These are phyloP conservation scores for Sugiyamaella pinicola DNA, from an alignment of 1,139 yeast species.

Conservation along the genomic window DNA sequence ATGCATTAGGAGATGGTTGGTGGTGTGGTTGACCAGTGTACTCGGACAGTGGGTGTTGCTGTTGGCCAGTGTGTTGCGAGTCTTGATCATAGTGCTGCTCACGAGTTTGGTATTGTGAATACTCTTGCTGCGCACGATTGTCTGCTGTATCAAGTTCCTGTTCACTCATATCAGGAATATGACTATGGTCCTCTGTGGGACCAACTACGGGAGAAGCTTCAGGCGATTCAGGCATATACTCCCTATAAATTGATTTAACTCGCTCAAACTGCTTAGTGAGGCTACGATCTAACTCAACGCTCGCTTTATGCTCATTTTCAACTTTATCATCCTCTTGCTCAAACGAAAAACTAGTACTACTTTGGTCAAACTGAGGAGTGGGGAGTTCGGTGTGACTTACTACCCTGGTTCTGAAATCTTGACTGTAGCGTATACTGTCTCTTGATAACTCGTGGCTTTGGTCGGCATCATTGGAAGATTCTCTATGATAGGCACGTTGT, in stretches of 20 bases:
- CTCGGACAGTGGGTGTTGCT: not conserved
- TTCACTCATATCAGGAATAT: conserved; percentile 1
- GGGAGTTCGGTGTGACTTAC: conserved; percentile 6
- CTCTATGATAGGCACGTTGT: conserved; percentile 12
- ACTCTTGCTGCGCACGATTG: not conserved
- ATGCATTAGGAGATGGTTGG: conserved; percentile 8
- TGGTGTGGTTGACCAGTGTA: not conserved
- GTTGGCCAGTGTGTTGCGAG: not conserved
- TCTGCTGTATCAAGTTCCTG: not conserved
- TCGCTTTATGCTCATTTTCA: not conserved
- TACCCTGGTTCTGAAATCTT: conserved; percentile 16
- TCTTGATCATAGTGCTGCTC: not conserved
- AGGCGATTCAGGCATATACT: conserved; percentile 35
- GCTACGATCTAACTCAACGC: conserved; percentile 26
- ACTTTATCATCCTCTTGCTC: conserved; percentile 11
- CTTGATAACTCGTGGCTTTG: conserved; percentile 7
- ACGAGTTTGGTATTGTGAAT: not conserved
- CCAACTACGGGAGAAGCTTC: conserved; percentile 15
- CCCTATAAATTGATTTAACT: conserved; percentile 39
- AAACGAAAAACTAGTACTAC: conserved; percentile 20
- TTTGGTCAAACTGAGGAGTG: not conserved
- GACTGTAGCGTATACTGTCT: conserved; percentile 17
- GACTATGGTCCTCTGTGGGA: conserved; percentile 6
- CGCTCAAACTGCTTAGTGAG: conserved; percentile 38
- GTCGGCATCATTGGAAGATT: not conserved